Conservation (phyloP, 75 land plant genomes). For the Sequoiadendron giganteum region DNA sequence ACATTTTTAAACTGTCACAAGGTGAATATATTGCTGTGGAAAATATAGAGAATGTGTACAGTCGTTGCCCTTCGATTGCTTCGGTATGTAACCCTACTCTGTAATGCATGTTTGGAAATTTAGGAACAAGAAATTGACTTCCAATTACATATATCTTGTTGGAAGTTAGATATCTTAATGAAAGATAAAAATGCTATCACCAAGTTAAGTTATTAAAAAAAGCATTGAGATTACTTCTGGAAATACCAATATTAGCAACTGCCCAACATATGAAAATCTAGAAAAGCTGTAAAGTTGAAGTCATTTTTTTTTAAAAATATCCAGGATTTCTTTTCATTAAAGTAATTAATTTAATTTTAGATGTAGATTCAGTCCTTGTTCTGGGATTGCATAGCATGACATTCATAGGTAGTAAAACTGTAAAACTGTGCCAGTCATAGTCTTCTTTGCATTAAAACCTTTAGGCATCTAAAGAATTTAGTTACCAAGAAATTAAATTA, state of each 20-base stretch:
- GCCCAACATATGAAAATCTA: neutral
- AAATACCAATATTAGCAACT: neutral
- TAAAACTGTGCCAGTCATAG: too few relatives aligned
- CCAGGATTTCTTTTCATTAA: neutral
- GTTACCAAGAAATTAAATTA: neutral
- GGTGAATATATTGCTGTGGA: constrained; percentile 99
- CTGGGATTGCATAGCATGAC: neutral
- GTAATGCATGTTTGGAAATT: neutral
- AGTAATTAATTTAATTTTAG: neutral
- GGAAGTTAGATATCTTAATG: neutral
- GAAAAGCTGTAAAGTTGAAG: neutral
- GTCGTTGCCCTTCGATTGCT: constrained; percentile 53
- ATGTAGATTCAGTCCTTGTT: neutral
- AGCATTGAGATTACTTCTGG: neutral
- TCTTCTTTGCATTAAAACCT: neutral
- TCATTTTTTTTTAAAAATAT: neutral
- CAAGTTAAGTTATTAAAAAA: neutral
- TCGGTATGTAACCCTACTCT: constrained; percentile 43
- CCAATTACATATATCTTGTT: neutral
- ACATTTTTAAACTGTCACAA: constrained; percentile 96
- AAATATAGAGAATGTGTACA: constrained; percentile 68
- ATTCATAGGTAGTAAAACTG: neutral
- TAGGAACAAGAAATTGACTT: neutral
- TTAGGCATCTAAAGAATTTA: neutral
- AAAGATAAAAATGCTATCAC: neutral